Evolutionary conservation across 495 filamentous ascomycete genomes (phyloP).

Genomic region (Lindgomyces ingoldianus): DNA sequence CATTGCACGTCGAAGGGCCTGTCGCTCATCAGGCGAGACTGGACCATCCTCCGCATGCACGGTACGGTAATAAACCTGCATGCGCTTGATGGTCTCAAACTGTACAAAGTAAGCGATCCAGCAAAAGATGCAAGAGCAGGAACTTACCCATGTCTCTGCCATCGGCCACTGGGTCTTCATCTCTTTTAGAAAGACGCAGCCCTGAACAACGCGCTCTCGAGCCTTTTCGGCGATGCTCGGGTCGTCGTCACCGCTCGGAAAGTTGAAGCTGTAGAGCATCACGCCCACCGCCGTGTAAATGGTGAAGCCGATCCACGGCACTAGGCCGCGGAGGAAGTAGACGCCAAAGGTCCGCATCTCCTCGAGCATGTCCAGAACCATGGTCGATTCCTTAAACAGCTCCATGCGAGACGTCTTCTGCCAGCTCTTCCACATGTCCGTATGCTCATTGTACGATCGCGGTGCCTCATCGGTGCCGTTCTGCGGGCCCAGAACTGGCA

Average conservation of each 20-base stretch:
- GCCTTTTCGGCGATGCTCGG: slow-evolving; percentile 28
- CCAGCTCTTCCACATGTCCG: slow-evolving; percentile 36
- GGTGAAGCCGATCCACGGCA: slow-evolving; percentile 43
- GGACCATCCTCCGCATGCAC: slow-evolving; percentile 29
- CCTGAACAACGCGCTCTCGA: slow-evolving; percentile 33
- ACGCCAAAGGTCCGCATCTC: slow-evolving; percentile 42
- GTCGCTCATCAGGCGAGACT: slow-evolving; percentile 38
- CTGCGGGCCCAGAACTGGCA: slow-evolving; percentile 37
- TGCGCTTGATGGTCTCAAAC: slow-evolving; percentile 42
- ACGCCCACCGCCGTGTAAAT: slow-evolving; percentile 41
- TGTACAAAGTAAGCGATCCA: background rate
- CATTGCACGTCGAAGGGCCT: slow-evolving; percentile 34
- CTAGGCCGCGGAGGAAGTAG: slow-evolving; percentile 40
- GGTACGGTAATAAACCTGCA: slow-evolving; percentile 38
- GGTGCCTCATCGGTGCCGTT: slow-evolving; percentile 25
- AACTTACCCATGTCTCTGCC: slow-evolving; percentile 38
- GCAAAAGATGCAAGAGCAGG: background rate
- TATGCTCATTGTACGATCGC: slow-evolving; percentile 28
- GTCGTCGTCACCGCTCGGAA: slow-evolving; percentile 35
- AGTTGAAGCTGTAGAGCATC: slow-evolving; percentile 40
- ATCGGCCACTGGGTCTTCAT: slow-evolving; percentile 42
- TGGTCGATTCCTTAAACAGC: slow-evolving; percentile 34
- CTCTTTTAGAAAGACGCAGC: slow-evolving; percentile 39
- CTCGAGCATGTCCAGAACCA: slow-evolving; percentile 42
- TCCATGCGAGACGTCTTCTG: slow-evolving; percentile 32